phyloP scores from a whole-genome alignment of 495 filamentous ascomycete species.

The Neurospora tetraspora region DNA sequence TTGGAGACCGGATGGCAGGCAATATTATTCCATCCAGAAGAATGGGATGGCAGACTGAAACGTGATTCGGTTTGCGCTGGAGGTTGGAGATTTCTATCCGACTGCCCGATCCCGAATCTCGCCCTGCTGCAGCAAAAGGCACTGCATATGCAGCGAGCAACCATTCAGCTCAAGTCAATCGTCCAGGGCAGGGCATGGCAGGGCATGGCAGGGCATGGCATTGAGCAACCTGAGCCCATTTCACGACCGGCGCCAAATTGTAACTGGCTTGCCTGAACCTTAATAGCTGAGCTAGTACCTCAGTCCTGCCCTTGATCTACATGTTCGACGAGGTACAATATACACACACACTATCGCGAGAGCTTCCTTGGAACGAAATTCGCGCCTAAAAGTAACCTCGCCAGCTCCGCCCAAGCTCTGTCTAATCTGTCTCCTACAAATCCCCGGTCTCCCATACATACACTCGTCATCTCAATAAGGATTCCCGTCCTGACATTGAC shows the following conservation, averaged over 20 bases:
- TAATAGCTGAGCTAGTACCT: not conserved
- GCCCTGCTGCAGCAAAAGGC: not conserved
- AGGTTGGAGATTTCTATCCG: not conserved
- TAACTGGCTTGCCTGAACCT: not conserved
- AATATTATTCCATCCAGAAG: not conserved
- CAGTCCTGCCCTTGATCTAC: not conserved
- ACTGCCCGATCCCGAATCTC: not conserved
- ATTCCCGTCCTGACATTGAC: not conserved
- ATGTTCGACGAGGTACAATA: not conserved
- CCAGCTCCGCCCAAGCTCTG: not conserved
- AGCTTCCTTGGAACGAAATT: not conserved
- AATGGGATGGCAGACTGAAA: not conserved
- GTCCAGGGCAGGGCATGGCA: not conserved
- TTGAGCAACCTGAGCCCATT: not conserved
- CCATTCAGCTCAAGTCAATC: not conserved
- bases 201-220: not conserved
- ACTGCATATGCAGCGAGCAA: not conserved
- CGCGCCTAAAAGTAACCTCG: not conserved
- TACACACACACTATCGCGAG: not conserved
- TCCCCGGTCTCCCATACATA: not conserved
- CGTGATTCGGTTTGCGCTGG: not conserved
- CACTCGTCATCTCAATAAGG: not conserved
- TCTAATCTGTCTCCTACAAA: not conserved
- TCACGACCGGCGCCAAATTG: not conserved
- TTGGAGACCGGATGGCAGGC: not conserved